Base-by-base conservation (phyloP, 768 basidiomycete species). In the Mycena rebaudengoi region DNA sequence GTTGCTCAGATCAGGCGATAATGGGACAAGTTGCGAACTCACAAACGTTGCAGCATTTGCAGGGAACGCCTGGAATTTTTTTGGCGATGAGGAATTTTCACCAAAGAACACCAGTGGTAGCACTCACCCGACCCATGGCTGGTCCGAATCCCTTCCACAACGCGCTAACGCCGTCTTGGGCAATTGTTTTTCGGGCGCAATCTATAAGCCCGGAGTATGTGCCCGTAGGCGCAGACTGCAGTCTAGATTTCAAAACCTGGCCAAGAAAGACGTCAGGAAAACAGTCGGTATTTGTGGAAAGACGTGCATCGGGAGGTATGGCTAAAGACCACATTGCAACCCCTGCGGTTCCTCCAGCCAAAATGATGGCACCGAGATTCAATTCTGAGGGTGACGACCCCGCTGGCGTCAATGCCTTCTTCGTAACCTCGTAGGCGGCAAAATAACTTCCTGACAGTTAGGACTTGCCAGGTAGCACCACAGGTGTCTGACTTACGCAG, bases 101-200 rank as follows among this genome's bases (percentile, higher is more conserved):
- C 41, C 30, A 45, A 52, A 39, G 32, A 12, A 29, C 20, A 55
- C 29, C 3, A 65, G n/a, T 39, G 33, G 21, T n/a, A n/a, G 20
- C 23, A 79, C 91, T 56, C 75, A 93, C 93, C 72, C 94, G 80
- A 62, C 90, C 89, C 97, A 99, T 98, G 18, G 98, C 98, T 16
- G 97, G 98, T 45, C 94, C 96, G 74, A 99, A 94, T 11, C 98
- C 98, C 78, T 92, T 99, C 95, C 96, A 99, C 11, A 99, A 81
- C 1, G 97, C 96, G 28, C 78, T 78, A 18, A 93, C 82, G 41
- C 98, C 98, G 76, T 98, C 96, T 51, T 83, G 85, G 7, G 94
- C 92, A 68, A 99, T 92, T 10, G 95, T 93, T 80, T 99, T 98
- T 55, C 91, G 83, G 35, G 91, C 86, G 71, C 98, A 99, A 75